A percentile compares a stretch with the other conserved stretches of the same genome.
Evolutionary conservation across 2,329 filamentous ascomycete genomes (phyloP).

Genomic region (Laburnicola sp.): DNA sequence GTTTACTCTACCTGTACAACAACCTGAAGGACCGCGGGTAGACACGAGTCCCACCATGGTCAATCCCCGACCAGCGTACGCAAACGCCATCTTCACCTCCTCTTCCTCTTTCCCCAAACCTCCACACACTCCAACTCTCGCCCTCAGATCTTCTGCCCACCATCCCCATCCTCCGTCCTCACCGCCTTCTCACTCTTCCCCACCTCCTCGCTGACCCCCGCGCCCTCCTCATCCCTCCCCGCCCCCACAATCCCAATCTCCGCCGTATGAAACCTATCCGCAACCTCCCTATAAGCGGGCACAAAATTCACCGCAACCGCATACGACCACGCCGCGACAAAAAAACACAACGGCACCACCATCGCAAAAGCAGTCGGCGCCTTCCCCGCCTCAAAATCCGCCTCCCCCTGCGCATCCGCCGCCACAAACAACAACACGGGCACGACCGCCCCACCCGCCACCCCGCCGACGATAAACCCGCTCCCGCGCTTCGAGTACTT

Average conservation of each 20-base stretch:
- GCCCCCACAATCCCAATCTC: conserved; percentile 49
- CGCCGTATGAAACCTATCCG: conserved; percentile 58
- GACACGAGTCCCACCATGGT: too few relatives aligned
- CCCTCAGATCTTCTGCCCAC: conserved; percentile 1
- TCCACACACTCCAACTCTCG: not conserved
- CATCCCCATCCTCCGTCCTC: conserved; percentile 8
- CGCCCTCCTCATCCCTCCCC: conserved; percentile 36
- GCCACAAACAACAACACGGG: conserved; percentile 72
- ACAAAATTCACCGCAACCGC: conserved; percentile 62
- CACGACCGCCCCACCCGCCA: conserved; percentile 71
- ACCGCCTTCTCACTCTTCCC: conserved; percentile 6
- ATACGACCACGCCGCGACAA: conserved; percentile 54
- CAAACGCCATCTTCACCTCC: too few relatives aligned
- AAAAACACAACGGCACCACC: conserved; percentile 64
- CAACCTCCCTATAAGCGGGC: conserved; percentile 63
- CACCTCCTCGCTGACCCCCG: conserved; percentile 1
- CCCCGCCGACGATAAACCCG: conserved; percentile 71
- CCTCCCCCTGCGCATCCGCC: conserved; percentile 61
- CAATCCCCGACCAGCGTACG: too few relatives aligned
- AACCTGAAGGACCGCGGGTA: too few relatives aligned
- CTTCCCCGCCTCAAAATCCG: conserved; percentile 23
- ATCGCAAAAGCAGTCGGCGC: conserved; percentile 62
- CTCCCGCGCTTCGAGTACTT: conserved; percentile 76
- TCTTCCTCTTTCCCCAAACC: too few relatives aligned
- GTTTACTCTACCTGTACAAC: too few relatives aligned